Evolutionary conservation across 2,329 filamentous ascomycete genomes (phyloP).

Genomic region (Diaporthe vaccinii): DNA sequence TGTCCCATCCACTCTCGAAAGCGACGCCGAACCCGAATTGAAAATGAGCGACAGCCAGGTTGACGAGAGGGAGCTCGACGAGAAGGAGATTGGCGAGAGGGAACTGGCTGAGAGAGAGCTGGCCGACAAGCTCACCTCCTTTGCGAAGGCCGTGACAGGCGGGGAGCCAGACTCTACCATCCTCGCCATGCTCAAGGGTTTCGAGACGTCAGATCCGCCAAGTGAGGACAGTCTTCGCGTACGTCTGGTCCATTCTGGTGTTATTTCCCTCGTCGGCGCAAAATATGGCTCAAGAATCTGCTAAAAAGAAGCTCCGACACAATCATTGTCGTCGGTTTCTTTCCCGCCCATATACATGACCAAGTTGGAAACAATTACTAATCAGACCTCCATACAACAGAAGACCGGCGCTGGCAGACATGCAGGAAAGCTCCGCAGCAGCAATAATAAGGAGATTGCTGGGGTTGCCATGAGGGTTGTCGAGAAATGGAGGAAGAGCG

Average conservation of each 20-base stretch:
- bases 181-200: conserved; percentile 79
- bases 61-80: conserved; percentile 82
- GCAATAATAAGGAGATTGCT: conserved; percentile 84
- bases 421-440: conserved; percentile 84
- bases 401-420: conserved; percentile 91
- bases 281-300: background rate
- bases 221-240: conserved; percentile 91
- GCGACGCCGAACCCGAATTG: conserved; percentile 38
- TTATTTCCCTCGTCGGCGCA: background rate
- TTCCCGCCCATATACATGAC: background rate
- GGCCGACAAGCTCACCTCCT: conserved; percentile 83
- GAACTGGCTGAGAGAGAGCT: conserved; percentile 77
- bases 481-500: conserved; percentile 85
- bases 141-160: conserved; percentile 62
- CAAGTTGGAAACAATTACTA: background rate
- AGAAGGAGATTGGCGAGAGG: conserved; percentile 74
- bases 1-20: conserved; percentile 43
- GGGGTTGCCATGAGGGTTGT: conserved; percentile 86
- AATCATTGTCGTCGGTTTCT: background rate
- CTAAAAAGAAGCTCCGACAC: background rate
- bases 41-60: conserved; percentile 61
- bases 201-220: conserved; percentile 84
- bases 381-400: conserved; percentile 52
- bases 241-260: conserved; percentile 50
- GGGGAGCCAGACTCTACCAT: conserved; percentile 79